phyloP scores from a whole-genome alignment of 139 green algal genomes.

The Ettlia oleoabundans region DNA sequence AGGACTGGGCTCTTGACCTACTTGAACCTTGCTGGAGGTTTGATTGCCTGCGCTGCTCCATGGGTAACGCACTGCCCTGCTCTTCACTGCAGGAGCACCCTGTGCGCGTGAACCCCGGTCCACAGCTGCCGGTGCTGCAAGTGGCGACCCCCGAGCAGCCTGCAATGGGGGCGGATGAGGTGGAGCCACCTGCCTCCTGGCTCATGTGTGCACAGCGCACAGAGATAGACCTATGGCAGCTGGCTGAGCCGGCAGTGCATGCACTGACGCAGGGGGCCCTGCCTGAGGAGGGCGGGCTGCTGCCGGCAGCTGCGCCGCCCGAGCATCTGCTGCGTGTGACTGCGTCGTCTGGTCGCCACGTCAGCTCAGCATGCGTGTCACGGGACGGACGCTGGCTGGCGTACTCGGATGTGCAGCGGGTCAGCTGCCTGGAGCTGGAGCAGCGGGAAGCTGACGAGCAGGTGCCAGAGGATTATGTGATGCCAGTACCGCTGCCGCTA shows the following conservation, averaged over 20 bases:
- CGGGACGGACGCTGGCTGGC: constrained; percentile 69
- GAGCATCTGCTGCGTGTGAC: constrained; percentile 58
- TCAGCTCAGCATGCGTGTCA: constrained; percentile 67
- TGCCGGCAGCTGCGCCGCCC: constrained; percentile 58
- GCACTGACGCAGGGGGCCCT: not conserved
- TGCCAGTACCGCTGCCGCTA: constrained; percentile 26
- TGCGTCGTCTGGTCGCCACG: constrained; percentile 41
- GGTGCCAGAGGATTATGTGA: not conserved
- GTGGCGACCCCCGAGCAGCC: not conserved
- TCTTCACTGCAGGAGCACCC: constrained; percentile 70
- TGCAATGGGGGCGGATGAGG: too few species aligned
- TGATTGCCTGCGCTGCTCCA: not conserved
- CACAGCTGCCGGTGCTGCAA: constrained; percentile 27
- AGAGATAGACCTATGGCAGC: constrained; percentile 68
- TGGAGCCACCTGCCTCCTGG: constrained; percentile 15
- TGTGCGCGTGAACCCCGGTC: constrained; percentile 54
- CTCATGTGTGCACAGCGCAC: constrained; percentile 60
- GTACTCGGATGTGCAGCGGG: constrained; percentile 55
- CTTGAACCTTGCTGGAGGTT: too few species aligned
- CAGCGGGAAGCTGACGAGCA: not conserved
- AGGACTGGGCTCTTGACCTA: too few species aligned
- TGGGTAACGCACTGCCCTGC: not conserved
- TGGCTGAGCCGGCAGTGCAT: constrained; percentile 36
- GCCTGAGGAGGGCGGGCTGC: constrained; percentile 40
- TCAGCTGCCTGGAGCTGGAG: constrained; percentile 59